Conservation (phyloP, 306 rosid genomes). For the Cucurbita maxima region DNA sequence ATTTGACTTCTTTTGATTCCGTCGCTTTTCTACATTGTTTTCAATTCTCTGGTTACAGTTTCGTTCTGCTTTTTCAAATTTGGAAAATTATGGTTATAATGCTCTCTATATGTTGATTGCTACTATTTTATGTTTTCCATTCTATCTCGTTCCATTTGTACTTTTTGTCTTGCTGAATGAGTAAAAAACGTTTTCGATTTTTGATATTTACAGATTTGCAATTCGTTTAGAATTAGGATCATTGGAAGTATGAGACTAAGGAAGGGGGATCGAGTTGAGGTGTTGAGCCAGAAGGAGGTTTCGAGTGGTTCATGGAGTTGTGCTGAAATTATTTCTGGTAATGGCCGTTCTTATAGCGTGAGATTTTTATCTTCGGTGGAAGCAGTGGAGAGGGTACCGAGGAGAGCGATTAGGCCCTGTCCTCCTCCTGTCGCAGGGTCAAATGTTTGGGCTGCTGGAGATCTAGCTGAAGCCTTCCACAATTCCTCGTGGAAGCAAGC, state of each 20-base stretch:
- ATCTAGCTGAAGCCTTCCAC: constrained; percentile 52
- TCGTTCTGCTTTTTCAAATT: not conserved
- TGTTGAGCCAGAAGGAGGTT: constrained; percentile 28
- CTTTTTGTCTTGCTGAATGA: not conserved
- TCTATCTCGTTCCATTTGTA: not conserved
- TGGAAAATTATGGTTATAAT: not conserved
- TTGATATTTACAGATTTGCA: not conserved
- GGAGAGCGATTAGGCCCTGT: constrained; percentile 56
- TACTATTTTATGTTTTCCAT: not conserved
- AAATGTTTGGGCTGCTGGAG: constrained; percentile 34
- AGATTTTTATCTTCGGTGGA: constrained; percentile 22
- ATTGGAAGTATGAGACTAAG: constrained; percentile 35
- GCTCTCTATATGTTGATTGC: not conserved
- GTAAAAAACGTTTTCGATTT: not conserved
- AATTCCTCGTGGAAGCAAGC: constrained; percentile 57
- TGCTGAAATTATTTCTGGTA: constrained; percentile 47
- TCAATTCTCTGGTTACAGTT: not conserved
- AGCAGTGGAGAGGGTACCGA: constrained; percentile 31
- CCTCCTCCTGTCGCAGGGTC: constrained; percentile 28
- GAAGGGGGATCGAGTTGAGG: constrained; percentile 61
- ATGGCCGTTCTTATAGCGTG: constrained; percentile 46
- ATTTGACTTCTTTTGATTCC: not conserved
- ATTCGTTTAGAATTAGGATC: not conserved
- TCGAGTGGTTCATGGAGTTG: constrained; percentile 47
- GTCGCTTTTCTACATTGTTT: not conserved